These are phyloP conservation scores for Luffa aegyptiaca DNA, from an alignment of 306 rosid species.

Conservation along the genomic window DNA sequence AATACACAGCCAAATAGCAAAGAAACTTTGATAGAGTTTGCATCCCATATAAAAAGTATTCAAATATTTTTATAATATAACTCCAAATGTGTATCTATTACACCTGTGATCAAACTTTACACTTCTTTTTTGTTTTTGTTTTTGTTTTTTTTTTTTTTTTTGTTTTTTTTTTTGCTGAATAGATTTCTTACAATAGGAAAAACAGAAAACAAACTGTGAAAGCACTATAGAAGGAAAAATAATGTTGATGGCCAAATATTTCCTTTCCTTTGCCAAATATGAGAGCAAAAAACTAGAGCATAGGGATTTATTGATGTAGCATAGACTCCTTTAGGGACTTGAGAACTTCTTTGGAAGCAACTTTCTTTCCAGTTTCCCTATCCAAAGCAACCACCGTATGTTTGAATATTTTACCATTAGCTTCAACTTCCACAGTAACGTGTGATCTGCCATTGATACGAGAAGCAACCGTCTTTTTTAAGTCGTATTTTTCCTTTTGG, in stretches of 20 bases:
- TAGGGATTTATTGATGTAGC: background rate
- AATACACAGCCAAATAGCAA: too few relatives aligned
- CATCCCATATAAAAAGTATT: too few relatives aligned
- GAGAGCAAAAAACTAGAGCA: background rate
- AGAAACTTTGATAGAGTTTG: too few relatives aligned
- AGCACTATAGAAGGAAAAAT: background rate
- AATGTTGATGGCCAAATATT: background rate
- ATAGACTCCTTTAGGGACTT: conserved; percentile 25
- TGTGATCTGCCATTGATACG: conserved; percentile 9
- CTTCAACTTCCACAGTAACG: conserved; percentile 31
- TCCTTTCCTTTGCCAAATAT: background rate
- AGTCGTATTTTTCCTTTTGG: conserved; percentile 20
- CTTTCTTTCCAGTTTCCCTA: conserved; percentile 26
- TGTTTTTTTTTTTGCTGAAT: background rate
- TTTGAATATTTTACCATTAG: conserved; percentile 23
- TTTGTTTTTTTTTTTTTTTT: background rate
- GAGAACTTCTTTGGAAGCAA: conserved; percentile 44
- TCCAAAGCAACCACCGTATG: conserved; percentile 10
- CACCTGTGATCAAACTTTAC: background rate
- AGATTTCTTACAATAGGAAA: background rate
- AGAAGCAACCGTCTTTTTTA: conserved; percentile 1
- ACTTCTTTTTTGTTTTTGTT: background rate
- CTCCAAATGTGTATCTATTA: background rate
- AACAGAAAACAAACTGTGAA: background rate
- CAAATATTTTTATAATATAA: background rate